Base-by-base conservation (phyloP, 345 rosid genomes). In the Nasturtium officinale region DNA sequence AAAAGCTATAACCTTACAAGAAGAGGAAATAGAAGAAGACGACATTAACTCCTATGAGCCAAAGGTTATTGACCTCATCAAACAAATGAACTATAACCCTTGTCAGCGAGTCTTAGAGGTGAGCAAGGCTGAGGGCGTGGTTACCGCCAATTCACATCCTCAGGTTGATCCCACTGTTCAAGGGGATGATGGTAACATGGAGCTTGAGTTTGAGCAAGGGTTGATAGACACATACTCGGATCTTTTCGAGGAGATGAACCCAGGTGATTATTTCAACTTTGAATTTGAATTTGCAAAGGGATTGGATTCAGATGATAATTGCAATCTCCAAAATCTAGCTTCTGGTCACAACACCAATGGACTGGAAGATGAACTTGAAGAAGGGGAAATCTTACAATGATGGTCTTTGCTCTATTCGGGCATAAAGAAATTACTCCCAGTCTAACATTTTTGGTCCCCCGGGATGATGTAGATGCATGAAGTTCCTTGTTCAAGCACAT, bases 281-380 rank as follows among this genome's bases (percentile, higher is more conserved):
- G 96, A 85, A 68, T 83, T 80, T 69, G 88, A 80, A 15, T 75
- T 79, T 74, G 65, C 78, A 46, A 76, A 79, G 74, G 82, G 81
- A 59, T 77, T 63, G 30, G 79, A 68, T 70, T 72, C 55, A 17
- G 78, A 72, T 60, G 86, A 74, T 30, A 63, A 57, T 33, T 68
- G 17, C n/a, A 74, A 33, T 66, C 71, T 76, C 58, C 46, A 54
- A 33, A 72, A 59, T 77, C 61, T 61, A 4, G 65, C 72, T 42
- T 66, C 53, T 50, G 67, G 28, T 51, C 54, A 66, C 32, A 16
- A 61, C 23, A 59, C 16, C 6, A 85, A 84, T 67, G 98, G 84
- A 63, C 76, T 87, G 67, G 98, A 94, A 84, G 97, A 84, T 62
- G 98, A 84, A 65, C 76, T 88, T 63, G 98, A 94, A 85, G 98